phyloP scores from a whole-genome alignment of 179 eudicot genomes.

The Beta macrorhiza region DNA sequence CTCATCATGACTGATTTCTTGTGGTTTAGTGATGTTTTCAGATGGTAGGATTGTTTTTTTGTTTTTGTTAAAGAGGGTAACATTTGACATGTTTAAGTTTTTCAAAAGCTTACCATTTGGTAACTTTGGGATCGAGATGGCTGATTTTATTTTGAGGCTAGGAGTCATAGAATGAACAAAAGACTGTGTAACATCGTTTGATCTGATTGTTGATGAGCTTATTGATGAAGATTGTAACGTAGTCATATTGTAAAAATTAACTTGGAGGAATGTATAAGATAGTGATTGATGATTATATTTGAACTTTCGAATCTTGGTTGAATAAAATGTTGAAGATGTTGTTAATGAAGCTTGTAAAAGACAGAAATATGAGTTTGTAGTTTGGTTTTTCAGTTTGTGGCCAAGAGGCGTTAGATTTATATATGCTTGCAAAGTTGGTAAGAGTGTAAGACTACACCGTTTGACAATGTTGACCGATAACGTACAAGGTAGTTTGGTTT shows the following conservation, averaged over 20 bases:
- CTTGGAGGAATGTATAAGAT: too few relatives aligned
- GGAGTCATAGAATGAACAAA: not conserved
- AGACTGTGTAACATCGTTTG: not conserved
- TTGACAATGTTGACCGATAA: conserved; percentile 21
- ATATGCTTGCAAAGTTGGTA: conserved; percentile 4
- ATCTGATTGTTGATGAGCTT: not conserved
- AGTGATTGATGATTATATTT: too few relatives aligned
- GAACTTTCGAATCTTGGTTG: not conserved
- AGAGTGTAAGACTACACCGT: conserved; percentile 16
- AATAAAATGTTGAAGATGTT: not conserved
- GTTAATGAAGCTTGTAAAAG: not conserved
- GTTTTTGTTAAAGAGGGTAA: conserved; percentile 9
- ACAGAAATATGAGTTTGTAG: not conserved
- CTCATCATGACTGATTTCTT: not conserved
- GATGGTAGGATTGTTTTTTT: not conserved
- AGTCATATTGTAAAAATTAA: not conserved
- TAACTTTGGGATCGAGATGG: conserved; percentile 16
- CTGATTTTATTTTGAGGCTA: conserved; percentile 1
- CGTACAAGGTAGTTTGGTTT: not conserved
- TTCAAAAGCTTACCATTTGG: conserved; percentile 1
- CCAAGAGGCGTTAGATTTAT: not conserved
- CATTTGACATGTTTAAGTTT: not conserved
- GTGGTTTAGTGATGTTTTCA: not conserved
- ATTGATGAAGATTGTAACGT: conserved; percentile 14
- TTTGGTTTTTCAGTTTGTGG: not conserved